phyloP scores from a whole-genome alignment of 2,329 filamentous ascomycete species.

The Colletotrichum sansevieriae region DNA sequence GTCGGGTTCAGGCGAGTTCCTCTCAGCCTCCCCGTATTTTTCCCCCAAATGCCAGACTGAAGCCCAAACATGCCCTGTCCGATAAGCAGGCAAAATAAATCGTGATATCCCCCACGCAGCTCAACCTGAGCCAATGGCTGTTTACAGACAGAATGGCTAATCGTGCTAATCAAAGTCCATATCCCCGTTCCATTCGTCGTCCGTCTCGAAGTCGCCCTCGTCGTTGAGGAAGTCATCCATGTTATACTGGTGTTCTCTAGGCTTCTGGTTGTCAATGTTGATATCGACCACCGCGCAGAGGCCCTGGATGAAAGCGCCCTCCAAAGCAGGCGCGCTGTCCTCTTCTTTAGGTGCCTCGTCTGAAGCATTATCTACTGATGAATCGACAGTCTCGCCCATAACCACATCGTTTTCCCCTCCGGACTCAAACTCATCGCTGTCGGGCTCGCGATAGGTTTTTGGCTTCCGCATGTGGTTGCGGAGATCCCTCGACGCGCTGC shows the following conservation, averaged over 20 bases:
- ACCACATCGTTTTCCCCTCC: slow-evolving; percentile 44
- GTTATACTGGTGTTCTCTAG: slow-evolving; percentile 74
- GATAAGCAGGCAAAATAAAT: too few relatives aligned
- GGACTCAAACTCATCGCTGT: slow-evolving; percentile 59
- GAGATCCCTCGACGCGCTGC: slow-evolving; percentile 46
- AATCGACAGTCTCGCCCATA: slow-evolving; percentile 23
- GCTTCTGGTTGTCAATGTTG: slow-evolving; percentile 81
- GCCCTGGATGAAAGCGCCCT: slow-evolving; percentile 68
- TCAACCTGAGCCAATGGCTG: too few relatives aligned
- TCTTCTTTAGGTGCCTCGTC: slow-evolving; percentile 39
- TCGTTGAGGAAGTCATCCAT: slow-evolving; percentile 79
- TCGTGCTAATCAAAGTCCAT: slow-evolving; percentile 61
- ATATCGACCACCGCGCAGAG: slow-evolving; percentile 79
- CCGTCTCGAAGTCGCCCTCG: slow-evolving; percentile 65
- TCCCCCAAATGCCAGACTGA: background rate
- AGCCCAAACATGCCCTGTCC: background rate
- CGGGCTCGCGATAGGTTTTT: slow-evolving; percentile 58
- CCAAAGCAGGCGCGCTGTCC: slow-evolving; percentile 19
- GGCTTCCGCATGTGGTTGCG: slow-evolving; percentile 41
- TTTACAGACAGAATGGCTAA: background rate
- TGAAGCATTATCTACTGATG: slow-evolving; percentile 30
- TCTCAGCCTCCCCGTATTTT: slow-evolving; percentile 10
- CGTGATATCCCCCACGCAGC: too few relatives aligned
- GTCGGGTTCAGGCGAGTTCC: slow-evolving; percentile 2
- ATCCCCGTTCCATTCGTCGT: slow-evolving; percentile 71